Evolutionary conservation across 305 asterid genomes (phyloP).

Genomic region (Fraxinus angustifolia): DNA sequence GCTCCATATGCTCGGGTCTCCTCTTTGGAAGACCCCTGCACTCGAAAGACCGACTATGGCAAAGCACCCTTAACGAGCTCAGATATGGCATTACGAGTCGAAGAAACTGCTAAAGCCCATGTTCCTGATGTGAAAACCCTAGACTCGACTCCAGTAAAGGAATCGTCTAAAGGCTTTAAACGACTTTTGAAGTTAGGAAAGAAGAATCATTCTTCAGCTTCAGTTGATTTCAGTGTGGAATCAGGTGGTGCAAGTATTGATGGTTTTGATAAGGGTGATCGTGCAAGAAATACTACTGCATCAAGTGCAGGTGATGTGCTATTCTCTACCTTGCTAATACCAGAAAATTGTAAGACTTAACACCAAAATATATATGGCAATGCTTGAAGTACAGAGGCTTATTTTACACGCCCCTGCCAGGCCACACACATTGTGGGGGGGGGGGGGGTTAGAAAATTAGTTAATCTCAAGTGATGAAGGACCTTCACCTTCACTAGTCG

Average conservation of each 20-base stretch:
- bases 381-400: too few species aligned
- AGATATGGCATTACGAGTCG: constrained; percentile 38
- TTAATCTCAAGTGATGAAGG: background rate
- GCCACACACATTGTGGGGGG: too few species aligned
- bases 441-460: background rate
- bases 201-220: constrained; percentile 59
- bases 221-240: constrained; percentile 62
- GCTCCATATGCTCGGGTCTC: constrained; percentile 72
- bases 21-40: constrained; percentile 65
- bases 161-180: constrained; percentile 74
- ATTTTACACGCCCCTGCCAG: too few species aligned
- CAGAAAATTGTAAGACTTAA: background rate
- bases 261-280: constrained; percentile 41
- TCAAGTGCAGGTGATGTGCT: constrained; percentile 64
- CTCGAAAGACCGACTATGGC: constrained; percentile 45
- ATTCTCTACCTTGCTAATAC: constrained; percentile 13
- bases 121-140: constrained; percentile 42
- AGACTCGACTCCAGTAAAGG: constrained; percentile 47
- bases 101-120: constrained; percentile 48
- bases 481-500: background rate
- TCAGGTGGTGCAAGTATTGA: constrained; percentile 48
- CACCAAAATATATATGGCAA: background rate
- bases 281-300: constrained; percentile 37
- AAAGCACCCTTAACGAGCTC: constrained; percentile 43
- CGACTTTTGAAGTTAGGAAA: constrained; percentile 82